Base-by-base conservation (phyloP, 345 rosid species). In the Gossypioides kirkii region DNA sequence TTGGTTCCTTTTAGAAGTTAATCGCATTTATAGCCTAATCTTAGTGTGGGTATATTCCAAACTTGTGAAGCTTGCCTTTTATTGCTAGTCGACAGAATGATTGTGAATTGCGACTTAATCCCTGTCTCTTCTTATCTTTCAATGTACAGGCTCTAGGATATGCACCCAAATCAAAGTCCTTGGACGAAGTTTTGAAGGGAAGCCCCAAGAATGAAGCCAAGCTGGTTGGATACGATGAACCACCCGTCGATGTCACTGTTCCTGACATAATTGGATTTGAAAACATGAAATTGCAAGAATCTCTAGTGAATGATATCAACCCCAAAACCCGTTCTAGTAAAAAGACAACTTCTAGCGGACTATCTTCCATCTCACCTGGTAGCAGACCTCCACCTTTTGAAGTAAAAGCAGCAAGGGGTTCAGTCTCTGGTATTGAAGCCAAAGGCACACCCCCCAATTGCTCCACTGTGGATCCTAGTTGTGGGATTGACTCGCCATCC, bases 141-240 rank as follows among this genome's bases (percentile, higher is more conserved):
- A 60, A 77, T 77, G 11, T 73, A 73, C 85, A 94, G 98, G 89
- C 67, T 77, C 87, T 43, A 74, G 96, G 90, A 67, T 83, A 74
- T 81, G 69, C 73, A 22, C 82, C 73, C 13, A 82, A 81, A 79
- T 72, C 84, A 50, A 86, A 82, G 77, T 73, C 87, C 36, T 76
- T 94, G 76, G 87, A 87, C 82, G 82, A 83, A 74, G 71, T 86
- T 83, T 73, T 91, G 77, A 86, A 81, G 86, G 75, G 80, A 54
- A 80, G 73, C 74, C 0, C 42, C 74, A 86, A 83, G 81, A 70
- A 42, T 76, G 90, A 91, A 74, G 85, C 97, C 74, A 83, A 77
- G 81, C 80, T 94, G 83, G 86, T 94, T 72, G 98, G 98, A 78
- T 94, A 78, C 65, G 81, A 89, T 80, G 98, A 91, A 85, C 85